Percentiles rank a stretch among this genome's conserved stretches.
phyloP scores from a whole-genome alignment of 2,329 filamentous ascomycete species.

The Lachnellula cervina region DNA sequence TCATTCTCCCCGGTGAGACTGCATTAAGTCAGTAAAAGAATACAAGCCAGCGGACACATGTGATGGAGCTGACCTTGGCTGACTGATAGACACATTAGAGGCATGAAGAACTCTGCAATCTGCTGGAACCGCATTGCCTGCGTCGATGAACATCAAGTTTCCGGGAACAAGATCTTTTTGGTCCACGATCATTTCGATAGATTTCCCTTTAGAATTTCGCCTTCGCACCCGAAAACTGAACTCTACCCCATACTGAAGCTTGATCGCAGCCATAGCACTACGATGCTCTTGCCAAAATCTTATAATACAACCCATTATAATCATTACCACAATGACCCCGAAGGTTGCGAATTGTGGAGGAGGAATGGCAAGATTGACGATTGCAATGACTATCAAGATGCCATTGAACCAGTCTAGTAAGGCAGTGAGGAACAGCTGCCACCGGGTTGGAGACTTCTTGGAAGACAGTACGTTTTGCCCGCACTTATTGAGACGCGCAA shows the following conservation, averaged over 20 bases:
- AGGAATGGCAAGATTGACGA: slow-evolving; percentile 4
- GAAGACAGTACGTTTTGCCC: slow-evolving; percentile 5
- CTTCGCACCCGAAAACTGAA: not conserved
- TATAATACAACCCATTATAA: not conserved
- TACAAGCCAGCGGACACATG: not conserved
- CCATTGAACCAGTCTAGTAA: slow-evolving; percentile 4
- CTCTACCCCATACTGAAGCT: slow-evolving; percentile 1
- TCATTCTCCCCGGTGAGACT: slow-evolving; percentile 9
- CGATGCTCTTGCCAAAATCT: slow-evolving; percentile 2
- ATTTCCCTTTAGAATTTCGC: not conserved
- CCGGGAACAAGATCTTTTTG: slow-evolving; percentile 3
- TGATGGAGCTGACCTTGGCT: slow-evolving; percentile 2
- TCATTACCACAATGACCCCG: not conserved
- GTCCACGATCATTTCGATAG: not conserved
- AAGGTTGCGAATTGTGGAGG: not conserved
- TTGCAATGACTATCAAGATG: slow-evolving; percentile 2
- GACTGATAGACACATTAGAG: slow-evolving; percentile 7
- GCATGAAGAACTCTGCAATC: slow-evolving; percentile 5
- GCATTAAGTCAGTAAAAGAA: not conserved
- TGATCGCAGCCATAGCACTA: slow-evolving; percentile 1
- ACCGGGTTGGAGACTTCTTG: not conserved
- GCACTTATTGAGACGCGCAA: slow-evolving; percentile 1
- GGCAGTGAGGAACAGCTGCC: not conserved
- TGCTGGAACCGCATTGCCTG: slow-evolving; percentile 7
- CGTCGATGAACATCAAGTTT: slow-evolving; percentile 4